phyloP scores from a whole-genome alignment of 164 flowering plant genomes.

The Dillenia suffruticosa region DNA sequence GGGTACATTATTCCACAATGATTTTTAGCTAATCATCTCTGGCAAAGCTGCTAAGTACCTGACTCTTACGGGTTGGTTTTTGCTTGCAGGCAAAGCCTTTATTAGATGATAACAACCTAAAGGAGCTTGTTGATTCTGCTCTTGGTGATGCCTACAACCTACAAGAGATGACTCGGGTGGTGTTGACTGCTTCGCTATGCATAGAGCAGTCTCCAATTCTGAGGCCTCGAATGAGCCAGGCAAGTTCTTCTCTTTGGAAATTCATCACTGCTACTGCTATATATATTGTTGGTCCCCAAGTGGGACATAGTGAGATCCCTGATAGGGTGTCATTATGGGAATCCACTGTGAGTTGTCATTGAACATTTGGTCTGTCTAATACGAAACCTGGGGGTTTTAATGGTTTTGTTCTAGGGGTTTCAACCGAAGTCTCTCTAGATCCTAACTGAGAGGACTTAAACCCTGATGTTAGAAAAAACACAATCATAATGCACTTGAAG shows the following conservation, averaged over 20 bases:
- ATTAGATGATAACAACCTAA: constrained; percentile 27
- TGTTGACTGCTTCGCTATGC: constrained; percentile 57
- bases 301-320: too few relatives aligned
- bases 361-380: neutral
- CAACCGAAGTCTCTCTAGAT: too few relatives aligned
- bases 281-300: too few relatives aligned
- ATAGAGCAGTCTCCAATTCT: constrained; percentile 44
- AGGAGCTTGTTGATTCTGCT: constrained; percentile 65
- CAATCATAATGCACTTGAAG: too few relatives aligned
- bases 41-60: neutral
- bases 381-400: too few relatives aligned
- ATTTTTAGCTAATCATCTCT: neutral
- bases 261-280: neutral
- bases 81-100: constrained; percentile 71
- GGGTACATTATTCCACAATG: constrained; percentile 50
- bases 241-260: constrained; percentile 17
- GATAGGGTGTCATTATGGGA: too few relatives aligned
- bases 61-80: neutral
- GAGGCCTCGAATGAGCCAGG: constrained; percentile 85
- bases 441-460: too few relatives aligned
- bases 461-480: too few relatives aligned
- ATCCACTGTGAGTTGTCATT: neutral
- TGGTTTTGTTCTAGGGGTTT: too few relatives aligned
- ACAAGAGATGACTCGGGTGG: constrained; percentile 48
- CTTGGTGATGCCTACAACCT: constrained; percentile 40